Conservation (phyloP, 768 basidiomycete genomes). For the Mycena alexandri region DNA sequence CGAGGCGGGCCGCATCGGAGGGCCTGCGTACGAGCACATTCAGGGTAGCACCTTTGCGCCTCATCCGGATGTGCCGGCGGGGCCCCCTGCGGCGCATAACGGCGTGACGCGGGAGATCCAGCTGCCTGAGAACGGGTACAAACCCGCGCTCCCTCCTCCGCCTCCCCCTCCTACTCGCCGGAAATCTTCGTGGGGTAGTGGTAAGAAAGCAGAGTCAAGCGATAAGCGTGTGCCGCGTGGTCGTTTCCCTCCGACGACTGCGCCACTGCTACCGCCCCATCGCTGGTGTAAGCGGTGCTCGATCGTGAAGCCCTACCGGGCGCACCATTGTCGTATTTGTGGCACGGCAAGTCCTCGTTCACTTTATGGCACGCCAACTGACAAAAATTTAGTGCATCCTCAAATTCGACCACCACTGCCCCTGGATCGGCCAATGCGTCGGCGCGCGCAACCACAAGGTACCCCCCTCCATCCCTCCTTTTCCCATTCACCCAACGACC, state of each 20-base stretch:
- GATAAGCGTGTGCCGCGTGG: constrained; percentile 9
- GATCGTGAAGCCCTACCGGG: constrained; percentile 78
- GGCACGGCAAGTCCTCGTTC: constrained; percentile 53
- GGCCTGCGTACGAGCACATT: constrained; percentile 55
- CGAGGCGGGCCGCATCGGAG: constrained; percentile 50
- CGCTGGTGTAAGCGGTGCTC: constrained; percentile 76
- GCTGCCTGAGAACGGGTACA: neutral
- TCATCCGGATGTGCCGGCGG: constrained; percentile 29
- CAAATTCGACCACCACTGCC: constrained; percentile 92
- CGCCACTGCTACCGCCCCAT: constrained; percentile 67
- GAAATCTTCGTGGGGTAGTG: neutral
- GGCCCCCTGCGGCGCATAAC: constrained; percentile 5
- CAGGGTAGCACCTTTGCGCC: too few relatives aligned
- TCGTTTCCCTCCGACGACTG: constrained; percentile 26
- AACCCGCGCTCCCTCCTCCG: neutral
- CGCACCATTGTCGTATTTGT: constrained; percentile 87
- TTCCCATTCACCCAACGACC: neutral
- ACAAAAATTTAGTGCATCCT: constrained; percentile 71
- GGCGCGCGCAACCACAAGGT: constrained; percentile 90
- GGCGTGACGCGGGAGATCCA: neutral
- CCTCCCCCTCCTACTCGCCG: neutral
- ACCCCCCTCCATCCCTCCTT: neutral
- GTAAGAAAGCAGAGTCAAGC: too few relatives aligned
- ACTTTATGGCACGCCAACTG: too few relatives aligned
- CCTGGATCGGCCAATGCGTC: constrained; percentile 96